phyloP scores from a whole-genome alignment of 2,329 filamentous ascomycete species.

The Coniochaeta ligniaria region DNA sequence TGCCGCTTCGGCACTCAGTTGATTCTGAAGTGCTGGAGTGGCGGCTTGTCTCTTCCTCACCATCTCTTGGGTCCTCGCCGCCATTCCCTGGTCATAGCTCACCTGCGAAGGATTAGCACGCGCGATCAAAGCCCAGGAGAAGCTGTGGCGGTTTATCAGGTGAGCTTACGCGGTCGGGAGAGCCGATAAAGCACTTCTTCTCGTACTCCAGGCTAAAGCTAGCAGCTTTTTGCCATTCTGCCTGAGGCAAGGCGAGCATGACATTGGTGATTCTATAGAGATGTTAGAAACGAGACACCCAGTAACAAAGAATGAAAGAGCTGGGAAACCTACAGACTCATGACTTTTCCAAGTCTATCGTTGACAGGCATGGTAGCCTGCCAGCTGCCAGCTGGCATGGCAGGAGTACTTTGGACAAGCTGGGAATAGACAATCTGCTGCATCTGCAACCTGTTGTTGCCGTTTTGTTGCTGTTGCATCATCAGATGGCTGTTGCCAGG shows the following conservation, averaged over 20 bases:
- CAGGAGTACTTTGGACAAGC: slow-evolving; percentile 16
- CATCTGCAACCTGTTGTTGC: slow-evolving; percentile 5
- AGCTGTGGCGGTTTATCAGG: background rate
- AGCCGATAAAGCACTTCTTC: slow-evolving; percentile 36
- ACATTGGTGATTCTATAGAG: slow-evolving; percentile 41
- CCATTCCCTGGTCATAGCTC: slow-evolving; percentile 42
- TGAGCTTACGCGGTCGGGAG: slow-evolving; percentile 38
- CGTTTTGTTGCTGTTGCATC: slow-evolving; percentile 23
- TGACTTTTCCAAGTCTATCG: slow-evolving; percentile 24
- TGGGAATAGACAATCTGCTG: slow-evolving; percentile 10
- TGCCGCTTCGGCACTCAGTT: slow-evolving; percentile 29
- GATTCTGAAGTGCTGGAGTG: slow-evolving; percentile 40
- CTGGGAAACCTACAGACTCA: slow-evolving; percentile 22
- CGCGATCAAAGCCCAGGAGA: background rate
- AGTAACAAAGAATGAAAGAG: background rate
- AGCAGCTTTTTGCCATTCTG: slow-evolving; percentile 33
- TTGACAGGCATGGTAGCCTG: slow-evolving; percentile 20
- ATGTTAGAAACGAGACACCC: background rate
- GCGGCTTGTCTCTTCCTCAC: slow-evolving; percentile 43
- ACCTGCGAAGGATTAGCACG: slow-evolving; percentile 27
- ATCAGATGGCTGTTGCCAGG: slow-evolving; percentile 37
- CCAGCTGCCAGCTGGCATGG: slow-evolving; percentile 18
- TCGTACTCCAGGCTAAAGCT: slow-evolving; percentile 38
- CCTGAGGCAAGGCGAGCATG: slow-evolving; percentile 33
- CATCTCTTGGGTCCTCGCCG: slow-evolving; percentile 38